Percentiles rank a stretch among this genome's conserved stretches.
Conservation (phyloP, 2,329 filamentous ascomycete genomes). For the Coleophoma crateriformis region DNA sequence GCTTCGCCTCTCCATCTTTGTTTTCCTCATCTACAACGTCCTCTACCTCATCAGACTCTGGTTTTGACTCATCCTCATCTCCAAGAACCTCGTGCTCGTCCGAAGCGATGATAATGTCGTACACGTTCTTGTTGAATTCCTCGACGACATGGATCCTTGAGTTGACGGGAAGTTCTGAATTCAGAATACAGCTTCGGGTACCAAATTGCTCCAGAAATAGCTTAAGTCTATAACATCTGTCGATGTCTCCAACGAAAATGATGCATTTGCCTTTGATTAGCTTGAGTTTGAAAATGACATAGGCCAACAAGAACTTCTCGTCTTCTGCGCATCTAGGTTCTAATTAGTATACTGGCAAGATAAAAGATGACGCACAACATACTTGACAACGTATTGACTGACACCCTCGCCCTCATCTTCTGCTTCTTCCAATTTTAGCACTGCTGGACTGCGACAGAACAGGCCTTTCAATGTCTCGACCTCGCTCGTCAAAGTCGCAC, state of each 20-base stretch:
- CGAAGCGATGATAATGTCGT: constrained; percentile 96
- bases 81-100: constrained; percentile 86
- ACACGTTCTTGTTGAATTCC: constrained; percentile 94
- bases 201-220: constrained; percentile 96
- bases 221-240: constrained; percentile 86
- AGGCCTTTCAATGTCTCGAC: constrained; percentile 79
- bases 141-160: constrained; percentile 91
- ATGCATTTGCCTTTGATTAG: constrained; percentile 90
- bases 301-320: constrained; percentile 89
- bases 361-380: constrained; percentile 19
- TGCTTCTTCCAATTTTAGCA: constrained; percentile 78
- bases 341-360: constrained; percentile 9
- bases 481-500: constrained; percentile 84
- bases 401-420: constrained; percentile 73
- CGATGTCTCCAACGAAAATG: constrained; percentile 79
- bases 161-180: constrained; percentile 91
- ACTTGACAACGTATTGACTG: constrained; percentile 83
- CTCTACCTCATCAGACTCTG: constrained; percentile 28
- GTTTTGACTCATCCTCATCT: constrained; percentile 37
- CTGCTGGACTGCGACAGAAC: constrained; percentile 75
- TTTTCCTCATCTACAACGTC: constrained; percentile 27
- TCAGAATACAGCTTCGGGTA: constrained; percentile 87
- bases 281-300: constrained; percentile 92
- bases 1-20: constrained; percentile 23
- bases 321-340: constrained; percentile 74